Conservation (phyloP, 2,329 filamentous ascomycete species). For the Apiospora phragmitis region DNA sequence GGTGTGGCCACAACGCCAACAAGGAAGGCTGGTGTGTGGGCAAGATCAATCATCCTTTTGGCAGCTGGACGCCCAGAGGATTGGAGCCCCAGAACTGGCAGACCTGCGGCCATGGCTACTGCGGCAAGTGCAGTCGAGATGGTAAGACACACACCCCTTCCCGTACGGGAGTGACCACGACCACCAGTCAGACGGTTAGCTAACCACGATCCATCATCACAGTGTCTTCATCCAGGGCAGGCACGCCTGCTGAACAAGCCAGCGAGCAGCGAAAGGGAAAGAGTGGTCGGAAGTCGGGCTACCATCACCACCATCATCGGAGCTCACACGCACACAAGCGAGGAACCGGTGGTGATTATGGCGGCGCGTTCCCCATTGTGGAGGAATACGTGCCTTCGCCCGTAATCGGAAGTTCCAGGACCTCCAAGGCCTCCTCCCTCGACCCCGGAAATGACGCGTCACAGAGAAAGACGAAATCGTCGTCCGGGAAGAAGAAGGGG, state of each 20-base stretch:
- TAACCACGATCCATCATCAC: neutral
- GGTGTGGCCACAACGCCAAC: conserved; percentile 52
- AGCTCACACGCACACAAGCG: neutral
- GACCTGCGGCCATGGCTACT: conserved; percentile 55
- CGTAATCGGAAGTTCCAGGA: conserved; percentile 15
- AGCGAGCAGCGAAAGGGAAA: conserved; percentile 39
- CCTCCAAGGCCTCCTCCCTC: conserved; percentile 17
- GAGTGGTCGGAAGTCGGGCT: conserved; percentile 37
- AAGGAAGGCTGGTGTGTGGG: conserved; percentile 53
- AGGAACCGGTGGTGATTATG: conserved; percentile 7
- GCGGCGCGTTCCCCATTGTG: neutral
- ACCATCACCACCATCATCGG: conserved; percentile 16
- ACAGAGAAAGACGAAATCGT: conserved; percentile 26
- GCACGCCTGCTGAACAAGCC: conserved; percentile 38
- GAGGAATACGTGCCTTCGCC: neutral
- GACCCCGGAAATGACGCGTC: conserved; percentile 19
- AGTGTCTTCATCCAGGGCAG: conserved; percentile 33
- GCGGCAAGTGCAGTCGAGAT: conserved; percentile 46
- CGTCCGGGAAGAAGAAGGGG: conserved; percentile 30
- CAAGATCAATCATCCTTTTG: conserved; percentile 22
- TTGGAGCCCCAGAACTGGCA: conserved; percentile 33
- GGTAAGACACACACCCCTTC: conserved; percentile 27
- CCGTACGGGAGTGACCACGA: neutral
- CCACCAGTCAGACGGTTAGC: neutral
- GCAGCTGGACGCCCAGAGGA: conserved; percentile 23